Base-by-base conservation (phyloP, 345 rosid genomes). In the Pseudoturritis turrita region DNA sequence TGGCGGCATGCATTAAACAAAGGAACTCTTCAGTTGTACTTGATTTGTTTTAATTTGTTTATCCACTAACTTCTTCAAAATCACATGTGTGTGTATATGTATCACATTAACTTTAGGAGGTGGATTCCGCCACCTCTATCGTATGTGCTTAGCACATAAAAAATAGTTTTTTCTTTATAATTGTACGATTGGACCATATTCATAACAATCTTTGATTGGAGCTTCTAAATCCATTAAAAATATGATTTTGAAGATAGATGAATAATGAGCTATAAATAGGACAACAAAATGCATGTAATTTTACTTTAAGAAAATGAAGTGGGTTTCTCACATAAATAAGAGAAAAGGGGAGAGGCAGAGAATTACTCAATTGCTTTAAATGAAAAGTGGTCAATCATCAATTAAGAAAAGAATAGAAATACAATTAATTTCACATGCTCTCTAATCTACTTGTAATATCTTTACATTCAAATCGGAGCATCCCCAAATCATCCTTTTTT, bases 41-140 rank as follows among this genome's bases (percentile, higher is more conserved):
- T 31, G 8, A 31, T 5, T 53, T n/a, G 7, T 17, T 15, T 15
- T 23, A 23, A 33, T 9, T 65, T 49, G 6, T 50, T 37, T 25
- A 66, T 67, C 43, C 52, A 67, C 18, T 76, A 81, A 77, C 68
- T 68, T 78, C 78, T 72, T 81, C 79, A 78, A 76, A 15, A 53
- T 7, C 58, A 53, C 26, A 51, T 49, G 3, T 12, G 13, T 4
- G 4, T 10, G 81, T 78, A 80, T 74, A 74, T 77, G 80, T 25
- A 31, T 31, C 10, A 31, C 1, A 31, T 31, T 3, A 31, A 60
- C 76, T 60, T 74, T 72, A 40, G 28, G 53, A 66, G 70, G 91
- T 85, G 86, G 87, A 86, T 82, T 84, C 81, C 64, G 67, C 68
- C 70, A 84, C 75, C 81, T 49, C 22, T 33, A 40, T 37, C 28